Percentiles rank a stretch among this genome's conserved stretches.
phyloP scores from a whole-genome alignment of 352 stramenopile species.

The Phytopythium sindhum region DNA sequence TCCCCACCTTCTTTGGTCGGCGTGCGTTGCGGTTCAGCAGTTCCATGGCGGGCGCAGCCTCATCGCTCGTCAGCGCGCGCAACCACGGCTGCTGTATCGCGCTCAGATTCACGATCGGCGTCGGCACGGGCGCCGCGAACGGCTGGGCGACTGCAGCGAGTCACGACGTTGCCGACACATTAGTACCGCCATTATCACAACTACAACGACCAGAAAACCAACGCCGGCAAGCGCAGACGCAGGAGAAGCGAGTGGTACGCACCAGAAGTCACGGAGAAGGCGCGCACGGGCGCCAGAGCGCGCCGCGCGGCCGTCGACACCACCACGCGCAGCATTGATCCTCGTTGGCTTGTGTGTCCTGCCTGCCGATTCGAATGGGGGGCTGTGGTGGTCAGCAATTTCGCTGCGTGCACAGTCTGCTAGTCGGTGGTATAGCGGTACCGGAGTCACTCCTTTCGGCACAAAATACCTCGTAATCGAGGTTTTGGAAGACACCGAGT shows the following conservation, averaged over 20 bases:
- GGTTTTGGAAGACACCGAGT: not conserved
- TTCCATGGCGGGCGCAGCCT: constrained; percentile 59
- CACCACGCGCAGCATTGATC: constrained; percentile 4
- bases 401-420: not conserved
- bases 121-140: not conserved
- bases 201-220: not conserved
- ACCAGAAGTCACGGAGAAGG: constrained; percentile 27
- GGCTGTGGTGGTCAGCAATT: not conserved
- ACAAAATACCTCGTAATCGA: not conserved
- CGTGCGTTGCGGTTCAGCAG: constrained; percentile 81
- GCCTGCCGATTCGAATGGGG: not conserved
- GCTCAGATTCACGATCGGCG: not conserved
- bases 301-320: constrained; percentile 12
- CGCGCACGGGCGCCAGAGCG: constrained; percentile 28
- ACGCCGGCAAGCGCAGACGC: constrained; percentile 4
- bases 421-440: not conserved
- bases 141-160: not conserved
- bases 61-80: constrained; percentile 21
- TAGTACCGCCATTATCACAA: not conserved
- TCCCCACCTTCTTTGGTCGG: constrained; percentile 74
- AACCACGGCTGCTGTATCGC: constrained; percentile 8
- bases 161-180: not conserved
- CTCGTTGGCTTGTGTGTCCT: not conserved
- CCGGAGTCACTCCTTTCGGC: not conserved
- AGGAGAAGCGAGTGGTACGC: not conserved